Percentiles rank a stretch among this genome's conserved stretches.
Conservation (phyloP, 2,329 filamentous ascomycete genomes). For the Aspergillus hiratsukae region DNA sequence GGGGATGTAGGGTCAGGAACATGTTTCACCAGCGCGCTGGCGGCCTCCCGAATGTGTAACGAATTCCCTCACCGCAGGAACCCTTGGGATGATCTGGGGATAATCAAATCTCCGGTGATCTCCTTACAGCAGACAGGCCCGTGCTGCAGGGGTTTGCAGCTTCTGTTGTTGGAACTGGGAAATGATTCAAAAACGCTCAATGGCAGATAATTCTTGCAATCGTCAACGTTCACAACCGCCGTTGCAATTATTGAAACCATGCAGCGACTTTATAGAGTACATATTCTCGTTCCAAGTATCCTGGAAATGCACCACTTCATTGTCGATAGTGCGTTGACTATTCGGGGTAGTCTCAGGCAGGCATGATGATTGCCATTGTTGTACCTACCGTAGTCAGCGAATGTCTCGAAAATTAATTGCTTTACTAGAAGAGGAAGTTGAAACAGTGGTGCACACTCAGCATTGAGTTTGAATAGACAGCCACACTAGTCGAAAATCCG, state of each 20-base stretch:
- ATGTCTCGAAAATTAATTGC: background rate
- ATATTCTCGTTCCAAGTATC: background rate
- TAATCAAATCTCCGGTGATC: constrained; percentile 14
- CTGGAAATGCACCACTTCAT: background rate
- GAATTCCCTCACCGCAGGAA: constrained; percentile 9
- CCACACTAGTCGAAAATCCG: constrained; percentile 5
- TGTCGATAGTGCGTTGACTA: background rate
- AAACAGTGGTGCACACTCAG: background rate
- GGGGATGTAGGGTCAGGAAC: background rate
- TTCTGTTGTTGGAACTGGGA: too few species aligned
- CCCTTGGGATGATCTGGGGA: constrained; percentile 12
- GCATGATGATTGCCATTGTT: background rate
- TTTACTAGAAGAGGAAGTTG: background rate
- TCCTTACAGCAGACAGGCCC: constrained; percentile 25
- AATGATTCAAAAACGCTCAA: background rate
- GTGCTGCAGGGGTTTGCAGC: constrained; percentile 17
- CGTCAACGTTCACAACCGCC: background rate
- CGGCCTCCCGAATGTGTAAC: constrained; percentile 4
- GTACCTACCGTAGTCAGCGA: background rate
- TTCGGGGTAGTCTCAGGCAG: background rate
- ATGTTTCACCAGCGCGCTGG: constrained; percentile 4
- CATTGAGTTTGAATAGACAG: background rate
- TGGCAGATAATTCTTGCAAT: background rate
- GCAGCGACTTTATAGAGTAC: background rate
- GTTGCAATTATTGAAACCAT: background rate